A percentile compares a stretch with the other conserved stretches of the same genome.
Conservation (phyloP, 768 basidiomycete species). For the Clitopilus passeckerianus region DNA sequence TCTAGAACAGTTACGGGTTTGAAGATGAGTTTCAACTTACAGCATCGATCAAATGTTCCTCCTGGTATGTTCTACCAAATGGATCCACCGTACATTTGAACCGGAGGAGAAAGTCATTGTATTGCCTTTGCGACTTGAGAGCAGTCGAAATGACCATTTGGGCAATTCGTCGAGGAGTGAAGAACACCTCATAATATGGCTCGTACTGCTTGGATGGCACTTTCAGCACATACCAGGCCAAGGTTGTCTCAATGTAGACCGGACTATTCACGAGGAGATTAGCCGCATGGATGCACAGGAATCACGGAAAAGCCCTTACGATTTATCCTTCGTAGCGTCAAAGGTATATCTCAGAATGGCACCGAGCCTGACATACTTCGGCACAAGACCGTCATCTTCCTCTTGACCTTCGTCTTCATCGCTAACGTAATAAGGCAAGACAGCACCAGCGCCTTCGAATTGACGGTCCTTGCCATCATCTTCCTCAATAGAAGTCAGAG, state of each 20-base stretch:
- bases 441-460: constrained; percentile 55
- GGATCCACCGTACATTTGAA: constrained; percentile 28
- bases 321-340: constrained; percentile 42
- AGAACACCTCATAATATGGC: constrained; percentile 41
- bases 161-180: constrained; percentile 42
- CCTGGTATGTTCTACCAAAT: constrained; percentile 26
- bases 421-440: constrained; percentile 36
- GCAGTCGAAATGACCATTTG: constrained; percentile 40
- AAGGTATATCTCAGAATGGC: constrained; percentile 43
- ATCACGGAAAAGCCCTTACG: constrained; percentile 34
- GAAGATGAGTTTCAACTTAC: constrained; percentile 15
- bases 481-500: constrained; percentile 40
- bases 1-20: too few species aligned
- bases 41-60: constrained; percentile 25
- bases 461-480: constrained; percentile 32
- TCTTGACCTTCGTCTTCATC: constrained; percentile 61
- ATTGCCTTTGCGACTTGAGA: constrained; percentile 21
- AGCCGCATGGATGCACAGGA: background rate
- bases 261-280: constrained; percentile 34
- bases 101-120: constrained; percentile 26
- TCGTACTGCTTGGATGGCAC: constrained; percentile 42
- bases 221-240: constrained; percentile 58
- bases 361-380: constrained; percentile 39
- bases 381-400: constrained; percentile 5
- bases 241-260: constrained; percentile 59